Percentiles rank a stretch among this genome's conserved stretches.
These are phyloP conservation scores for Mollisiaceae sp. DNA, from an alignment of 2,329 filamentous ascomycete genomes.

Conservation along the genomic window DNA sequence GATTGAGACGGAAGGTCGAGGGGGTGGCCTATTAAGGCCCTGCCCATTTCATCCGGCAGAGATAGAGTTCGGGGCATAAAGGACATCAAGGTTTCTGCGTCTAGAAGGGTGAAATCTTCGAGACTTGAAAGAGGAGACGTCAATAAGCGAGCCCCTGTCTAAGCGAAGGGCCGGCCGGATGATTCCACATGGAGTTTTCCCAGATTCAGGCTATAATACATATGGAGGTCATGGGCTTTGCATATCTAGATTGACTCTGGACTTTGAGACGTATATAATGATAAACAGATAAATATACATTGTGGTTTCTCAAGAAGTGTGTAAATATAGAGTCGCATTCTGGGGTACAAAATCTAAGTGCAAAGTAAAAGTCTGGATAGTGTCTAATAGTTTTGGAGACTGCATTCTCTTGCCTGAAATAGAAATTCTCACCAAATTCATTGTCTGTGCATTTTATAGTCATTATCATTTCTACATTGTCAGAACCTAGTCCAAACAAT, in stretches of 20 bases:
- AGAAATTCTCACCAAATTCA: not conserved
- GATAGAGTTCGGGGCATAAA: not conserved
- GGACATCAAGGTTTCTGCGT: not conserved
- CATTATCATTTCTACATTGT: not conserved
- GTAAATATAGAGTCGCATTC: not conserved
- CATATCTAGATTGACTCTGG: not conserved
- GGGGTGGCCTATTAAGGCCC: not conserved
- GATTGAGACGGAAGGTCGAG: not conserved
- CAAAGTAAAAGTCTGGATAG: not conserved
- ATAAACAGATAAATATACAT: not conserved
- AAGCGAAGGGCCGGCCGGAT: not conserved
- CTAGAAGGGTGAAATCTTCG: not conserved
- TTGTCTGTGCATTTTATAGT: not conserved
- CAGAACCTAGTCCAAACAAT: not conserved
- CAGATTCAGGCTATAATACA: not conserved
- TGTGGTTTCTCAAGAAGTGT: not conserved
- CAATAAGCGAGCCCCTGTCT: constrained; percentile 3
- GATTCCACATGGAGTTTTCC: not conserved
- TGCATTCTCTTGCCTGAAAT: not conserved
- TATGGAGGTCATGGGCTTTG: not conserved
- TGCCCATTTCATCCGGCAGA: not conserved
- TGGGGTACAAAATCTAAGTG: not conserved
- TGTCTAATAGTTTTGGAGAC: not conserved
- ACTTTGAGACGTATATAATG: not conserved
- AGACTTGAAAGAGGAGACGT: not conserved